phyloP scores from a whole-genome alignment of 768 basidiomycete genomes.

The Saitozyma podzolica region DNA sequence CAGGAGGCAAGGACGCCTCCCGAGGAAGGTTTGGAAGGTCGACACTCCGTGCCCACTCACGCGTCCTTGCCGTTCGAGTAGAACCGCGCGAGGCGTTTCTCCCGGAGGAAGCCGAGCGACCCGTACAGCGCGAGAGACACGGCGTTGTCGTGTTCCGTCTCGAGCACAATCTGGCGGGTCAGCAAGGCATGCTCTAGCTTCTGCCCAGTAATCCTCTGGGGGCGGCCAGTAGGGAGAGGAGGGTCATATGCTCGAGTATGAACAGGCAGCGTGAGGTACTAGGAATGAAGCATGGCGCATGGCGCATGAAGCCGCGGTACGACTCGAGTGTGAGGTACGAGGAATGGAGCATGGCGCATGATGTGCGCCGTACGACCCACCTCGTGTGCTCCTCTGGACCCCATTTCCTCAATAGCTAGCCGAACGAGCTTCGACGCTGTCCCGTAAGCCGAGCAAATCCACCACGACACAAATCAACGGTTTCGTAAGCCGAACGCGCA shows the following conservation, averaged over 20 bases:
- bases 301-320: too few species aligned
- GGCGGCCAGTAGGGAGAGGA: too few species aligned
- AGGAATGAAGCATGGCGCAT: neutral
- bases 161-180: conserved; percentile 72
- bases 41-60: conserved; percentile 47
- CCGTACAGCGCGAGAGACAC: conserved; percentile 87
- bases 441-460: conserved; percentile 32
- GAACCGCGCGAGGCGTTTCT: conserved; percentile 91
- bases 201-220: neutral
- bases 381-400: conserved; percentile 77
- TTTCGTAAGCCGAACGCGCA: too few species aligned
- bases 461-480: too few species aligned
- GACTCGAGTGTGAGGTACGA: neutral
- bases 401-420: conserved; percentile 82
- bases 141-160: conserved; percentile 91
- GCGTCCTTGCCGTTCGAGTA: conserved; percentile 98
- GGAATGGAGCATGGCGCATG: neutral
- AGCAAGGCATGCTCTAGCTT: conserved; percentile 1
- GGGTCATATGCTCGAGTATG: neutral
- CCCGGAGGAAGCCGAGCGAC: conserved; percentile 88
- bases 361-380: conserved; percentile 56
- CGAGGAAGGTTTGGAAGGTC: neutral
- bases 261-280: neutral
- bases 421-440: conserved; percentile 82
- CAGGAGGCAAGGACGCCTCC: neutral